A percentile compares a stretch with the other conserved stretches of the same genome.
Evolutionary conservation across 768 basidiomycete species (phyloP).

Genomic region (Lactifluus rugatus): DNA sequence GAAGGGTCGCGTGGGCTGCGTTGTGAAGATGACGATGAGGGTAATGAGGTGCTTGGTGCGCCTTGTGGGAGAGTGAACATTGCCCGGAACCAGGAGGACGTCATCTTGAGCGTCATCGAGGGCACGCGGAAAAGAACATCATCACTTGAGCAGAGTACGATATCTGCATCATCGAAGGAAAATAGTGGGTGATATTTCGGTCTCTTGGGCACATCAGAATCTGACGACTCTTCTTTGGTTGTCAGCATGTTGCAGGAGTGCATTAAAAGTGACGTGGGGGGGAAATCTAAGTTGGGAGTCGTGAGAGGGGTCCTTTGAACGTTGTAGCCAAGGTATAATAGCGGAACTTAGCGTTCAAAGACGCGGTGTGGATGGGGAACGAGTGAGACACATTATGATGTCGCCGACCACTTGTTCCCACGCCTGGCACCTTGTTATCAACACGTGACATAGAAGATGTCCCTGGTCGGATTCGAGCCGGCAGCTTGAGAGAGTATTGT

Average conservation of each 20-base stretch:
- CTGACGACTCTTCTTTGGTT: not conserved
- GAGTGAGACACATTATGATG: not conserved
- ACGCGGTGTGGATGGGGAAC: not conserved
- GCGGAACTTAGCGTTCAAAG: not conserved
- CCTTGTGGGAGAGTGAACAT: conserved; percentile 50
- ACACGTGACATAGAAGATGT: not conserved
- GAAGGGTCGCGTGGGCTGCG: not conserved
- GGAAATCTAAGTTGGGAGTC: not conserved
- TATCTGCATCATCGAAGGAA: conserved; percentile 48
- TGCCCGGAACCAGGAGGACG: conserved; percentile 54
- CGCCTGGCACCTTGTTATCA: not conserved
- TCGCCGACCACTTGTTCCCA: not conserved
- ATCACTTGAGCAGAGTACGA: conserved; percentile 43
- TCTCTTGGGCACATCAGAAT: not conserved
- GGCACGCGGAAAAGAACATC: conserved; percentile 49
- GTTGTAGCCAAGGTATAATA: no score
- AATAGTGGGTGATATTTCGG: conserved; percentile 40
- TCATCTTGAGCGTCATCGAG: conserved; percentile 49
- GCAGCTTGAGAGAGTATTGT: conserved; percentile 16
- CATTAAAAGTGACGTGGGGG: not conserved
- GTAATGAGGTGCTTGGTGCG: not conserved
- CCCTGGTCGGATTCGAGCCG: conserved; percentile 17
- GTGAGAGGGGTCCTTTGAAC: not conserved
- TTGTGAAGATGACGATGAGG: not conserved
- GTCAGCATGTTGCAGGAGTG: not conserved